A percentile compares a stretch with the other conserved stretches of the same genome.
phyloP scores from a whole-genome alignment of 768 basidiomycete genomes.

The Termitomyces sp. region DNA sequence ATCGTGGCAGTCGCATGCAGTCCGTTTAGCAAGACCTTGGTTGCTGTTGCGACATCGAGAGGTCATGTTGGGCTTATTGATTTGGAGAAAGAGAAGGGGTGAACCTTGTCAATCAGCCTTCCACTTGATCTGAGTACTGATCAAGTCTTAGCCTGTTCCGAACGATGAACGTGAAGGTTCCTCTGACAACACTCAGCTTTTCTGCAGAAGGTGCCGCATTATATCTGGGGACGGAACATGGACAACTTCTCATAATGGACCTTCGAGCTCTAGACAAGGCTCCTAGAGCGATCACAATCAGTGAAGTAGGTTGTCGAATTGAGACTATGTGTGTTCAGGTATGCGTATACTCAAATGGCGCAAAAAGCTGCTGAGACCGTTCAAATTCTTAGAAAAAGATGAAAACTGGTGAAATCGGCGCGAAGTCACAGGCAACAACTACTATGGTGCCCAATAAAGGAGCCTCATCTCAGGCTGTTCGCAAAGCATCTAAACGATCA shows the following conservation, averaged over 20 bases:
- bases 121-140: not conserved
- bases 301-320: constrained; percentile 40
- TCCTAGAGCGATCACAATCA: constrained; percentile 48
- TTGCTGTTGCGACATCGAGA: constrained; percentile 48
- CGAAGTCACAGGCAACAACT: constrained; percentile 11
- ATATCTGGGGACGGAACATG: constrained; percentile 59
- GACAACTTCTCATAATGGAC: constrained; percentile 58
- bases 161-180: constrained; percentile 44
- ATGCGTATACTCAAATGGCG: constrained; percentile 6
- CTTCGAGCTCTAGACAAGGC: constrained; percentile 60
- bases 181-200: constrained; percentile 58
- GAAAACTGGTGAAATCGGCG: constrained; percentile 11
- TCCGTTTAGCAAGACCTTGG: constrained; percentile 71
- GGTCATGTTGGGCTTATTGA: constrained; percentile 60
- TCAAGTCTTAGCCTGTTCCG: constrained; percentile 46
- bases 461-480: not conserved
- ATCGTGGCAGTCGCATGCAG: constrained; percentile 56
- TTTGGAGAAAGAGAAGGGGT: constrained; percentile 73
- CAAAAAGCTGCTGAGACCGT: not conserved
- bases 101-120: constrained; percentile 13
- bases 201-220: constrained; percentile 64
- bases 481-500: constrained; percentile 14
- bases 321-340: constrained; percentile 57
- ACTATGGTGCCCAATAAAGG: constrained; percentile 11
- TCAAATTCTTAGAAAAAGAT: constrained; percentile 14